Conservation (phyloP, 768 basidiomycete genomes). For the Polyporus arcularius region DNA sequence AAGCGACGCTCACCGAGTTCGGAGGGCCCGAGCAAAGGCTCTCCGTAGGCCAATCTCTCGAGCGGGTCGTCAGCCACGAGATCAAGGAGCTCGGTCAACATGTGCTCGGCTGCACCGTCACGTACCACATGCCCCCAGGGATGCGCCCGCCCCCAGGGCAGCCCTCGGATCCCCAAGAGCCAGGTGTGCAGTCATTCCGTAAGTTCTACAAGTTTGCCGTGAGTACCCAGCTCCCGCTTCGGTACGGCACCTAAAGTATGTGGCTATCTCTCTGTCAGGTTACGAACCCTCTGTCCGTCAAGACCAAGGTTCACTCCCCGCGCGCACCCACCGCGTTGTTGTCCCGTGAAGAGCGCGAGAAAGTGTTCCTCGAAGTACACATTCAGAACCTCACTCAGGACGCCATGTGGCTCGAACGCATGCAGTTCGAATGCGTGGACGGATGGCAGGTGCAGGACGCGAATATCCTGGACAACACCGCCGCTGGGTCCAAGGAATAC, state of each 20-base stretch:
- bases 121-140: constrained; percentile 72
- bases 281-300: constrained; percentile 92
- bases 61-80: constrained; percentile 77
- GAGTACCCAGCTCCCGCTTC: constrained; percentile 32
- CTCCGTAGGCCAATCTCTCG: constrained; percentile 57
- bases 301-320: constrained; percentile 87
- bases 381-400: constrained; percentile 85
- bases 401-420: constrained; percentile 77
- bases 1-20: constrained; percentile 61
- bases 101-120: constrained; percentile 82
- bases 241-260: not conserved
- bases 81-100: constrained; percentile 94
- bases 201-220: constrained; percentile 94
- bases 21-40: constrained; percentile 56
- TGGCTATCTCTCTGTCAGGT: constrained; percentile 49
- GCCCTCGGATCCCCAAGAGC: constrained; percentile 53
- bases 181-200: constrained; percentile 67
- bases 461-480: constrained; percentile 39
- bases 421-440: constrained; percentile 74
- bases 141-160: constrained; percentile 51
- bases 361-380: constrained; percentile 90
- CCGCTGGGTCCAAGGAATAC: constrained; percentile 12
- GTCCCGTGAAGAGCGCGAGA: constrained; percentile 65
- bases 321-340: constrained; percentile 73
- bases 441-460: constrained; percentile 62